A percentile compares a stretch with the other conserved stretches of the same genome.
phyloP scores from a whole-genome alignment of 2,329 filamentous ascomycete species.

The Colletotrichum sp. region DNA sequence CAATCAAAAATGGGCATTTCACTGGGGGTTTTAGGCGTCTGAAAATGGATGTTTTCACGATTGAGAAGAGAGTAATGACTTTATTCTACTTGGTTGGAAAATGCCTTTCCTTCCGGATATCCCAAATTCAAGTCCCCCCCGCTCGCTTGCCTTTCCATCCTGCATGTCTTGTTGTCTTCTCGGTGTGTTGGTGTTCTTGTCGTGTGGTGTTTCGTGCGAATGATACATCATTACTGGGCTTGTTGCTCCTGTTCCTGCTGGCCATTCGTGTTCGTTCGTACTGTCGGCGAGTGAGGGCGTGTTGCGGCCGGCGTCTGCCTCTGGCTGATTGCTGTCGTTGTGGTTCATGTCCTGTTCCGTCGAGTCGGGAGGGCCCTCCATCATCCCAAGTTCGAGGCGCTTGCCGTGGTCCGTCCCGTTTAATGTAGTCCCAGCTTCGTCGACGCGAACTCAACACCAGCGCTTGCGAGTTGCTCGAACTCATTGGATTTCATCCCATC shows the following conservation, averaged over 20 bases:
- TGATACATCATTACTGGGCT: neutral
- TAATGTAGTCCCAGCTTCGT: neutral
- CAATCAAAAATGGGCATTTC: neutral
- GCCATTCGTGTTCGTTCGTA: neutral
- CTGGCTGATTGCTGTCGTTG: neutral
- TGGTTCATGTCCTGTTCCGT: neutral
- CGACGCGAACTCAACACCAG: neutral
- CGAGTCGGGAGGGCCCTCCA: neutral
- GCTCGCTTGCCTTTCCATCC: neutral
- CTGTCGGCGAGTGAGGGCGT: neutral
- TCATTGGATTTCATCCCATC: neutral
- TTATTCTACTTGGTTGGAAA: neutral
- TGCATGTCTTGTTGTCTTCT: neutral
- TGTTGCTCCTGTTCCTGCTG: accelerated
- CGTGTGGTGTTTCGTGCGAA: neutral
- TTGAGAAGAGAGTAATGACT: neutral
- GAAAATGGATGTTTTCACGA: slow-evolving; percentile 2
- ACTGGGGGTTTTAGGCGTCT: slow-evolving; percentile 12
- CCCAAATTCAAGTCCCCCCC: neutral
- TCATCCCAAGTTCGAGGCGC: neutral
- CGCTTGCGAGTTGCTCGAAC: neutral
- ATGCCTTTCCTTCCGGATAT: neutral
- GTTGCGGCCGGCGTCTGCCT: neutral
- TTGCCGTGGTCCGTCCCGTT: neutral
- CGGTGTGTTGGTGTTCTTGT: neutral